These are phyloP conservation scores for Globisporangium spiculum DNA, from an alignment of 352 stramenopile genomes.

Conservation along the genomic window DNA sequence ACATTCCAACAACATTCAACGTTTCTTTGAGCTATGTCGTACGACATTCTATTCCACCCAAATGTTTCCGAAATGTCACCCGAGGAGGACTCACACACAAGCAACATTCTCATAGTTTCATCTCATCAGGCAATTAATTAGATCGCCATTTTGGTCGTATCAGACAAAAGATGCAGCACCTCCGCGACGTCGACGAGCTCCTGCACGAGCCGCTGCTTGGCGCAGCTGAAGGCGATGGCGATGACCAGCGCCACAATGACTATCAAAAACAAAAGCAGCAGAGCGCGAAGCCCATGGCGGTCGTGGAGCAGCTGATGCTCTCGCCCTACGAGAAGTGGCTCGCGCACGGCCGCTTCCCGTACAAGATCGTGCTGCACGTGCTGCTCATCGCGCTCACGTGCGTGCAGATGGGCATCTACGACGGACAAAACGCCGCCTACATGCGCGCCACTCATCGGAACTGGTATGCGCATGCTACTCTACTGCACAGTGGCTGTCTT, in stretches of 20 bases:
- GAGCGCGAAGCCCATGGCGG: constrained; percentile 27
- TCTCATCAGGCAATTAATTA: background rate
- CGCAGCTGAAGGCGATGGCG: constrained; percentile 1
- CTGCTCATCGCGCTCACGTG: constrained; percentile 71
- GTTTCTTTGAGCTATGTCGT: background rate
- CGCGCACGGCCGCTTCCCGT: constrained; percentile 69
- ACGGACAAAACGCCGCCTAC: constrained; percentile 80
- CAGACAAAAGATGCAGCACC: background rate
- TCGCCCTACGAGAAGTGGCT: constrained; percentile 85
- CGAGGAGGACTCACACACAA: background rate
- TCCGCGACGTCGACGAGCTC: background rate
- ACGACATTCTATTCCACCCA: background rate
- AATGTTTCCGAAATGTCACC: background rate
- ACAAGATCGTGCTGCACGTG: constrained; percentile 79
- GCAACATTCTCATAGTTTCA: background rate
- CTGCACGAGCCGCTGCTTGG: constrained; percentile 17
- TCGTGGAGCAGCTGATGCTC: constrained; percentile 56
- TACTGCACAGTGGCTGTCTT: background rate
- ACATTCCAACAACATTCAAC: background rate
- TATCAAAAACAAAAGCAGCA: background rate
- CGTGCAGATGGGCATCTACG: constrained; percentile 72
- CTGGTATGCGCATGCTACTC: constrained; percentile 35
- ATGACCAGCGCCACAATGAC: background rate
- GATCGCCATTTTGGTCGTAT: background rate
- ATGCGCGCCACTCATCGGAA: constrained; percentile 82